Base-by-base conservation (phyloP, 257 asterid genomes). In the Solanum bulbocastanum region DNA sequence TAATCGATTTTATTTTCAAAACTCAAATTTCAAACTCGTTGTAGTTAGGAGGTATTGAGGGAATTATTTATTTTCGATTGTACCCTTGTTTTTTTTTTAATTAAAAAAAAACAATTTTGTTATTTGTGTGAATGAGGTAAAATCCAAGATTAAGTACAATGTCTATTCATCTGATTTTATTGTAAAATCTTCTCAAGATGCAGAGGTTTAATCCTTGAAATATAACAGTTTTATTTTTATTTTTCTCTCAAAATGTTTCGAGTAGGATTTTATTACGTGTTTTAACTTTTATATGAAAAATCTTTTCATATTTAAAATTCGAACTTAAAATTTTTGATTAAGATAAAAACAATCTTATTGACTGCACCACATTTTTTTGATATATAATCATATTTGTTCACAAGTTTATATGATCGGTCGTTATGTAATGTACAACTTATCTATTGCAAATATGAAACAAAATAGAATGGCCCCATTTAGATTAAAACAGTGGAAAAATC, bases 241-340 rank as follows among this genome's bases (percentile, higher is more conserved):
- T 58, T 58, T 1, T 58, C 25, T 2, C 25, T 8, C 25, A 20
- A 20, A 58, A 58, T 20, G 11, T 58, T 20, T 20, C 3, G 5
- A 56, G 10, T 20, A 56, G 22, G 4, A 52, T 3, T 18, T 18
- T 52, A 52, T 7, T 16, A 52, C 6, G 18, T 46, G 6, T 46
- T 46, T 18, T 49, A 52, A 52, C 3, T 52, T 6, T 52, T 56
- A 49, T 49, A 49, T 49, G 8, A 49, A 49, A 5, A 49, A 14
- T 5, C 0, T 2, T 20, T 56, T 56, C 0, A 20, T 58, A 58
- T 8, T 22, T 58, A 58, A 0, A 3, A 20, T 20, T 20, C 1
- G 1, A 58, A 58, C 5, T 8, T 2, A 0, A 58, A 1, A 0
- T 20, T 58, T 8, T 18, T 20, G 0, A 58, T 58, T 20, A 58